A percentile compares a stretch with the other conserved stretches of the same genome.
These are phyloP conservation scores for Pseudovirgaria hyperparasitica DNA, from an alignment of 2,329 filamentous ascomycete genomes.

Conservation along the genomic window DNA sequence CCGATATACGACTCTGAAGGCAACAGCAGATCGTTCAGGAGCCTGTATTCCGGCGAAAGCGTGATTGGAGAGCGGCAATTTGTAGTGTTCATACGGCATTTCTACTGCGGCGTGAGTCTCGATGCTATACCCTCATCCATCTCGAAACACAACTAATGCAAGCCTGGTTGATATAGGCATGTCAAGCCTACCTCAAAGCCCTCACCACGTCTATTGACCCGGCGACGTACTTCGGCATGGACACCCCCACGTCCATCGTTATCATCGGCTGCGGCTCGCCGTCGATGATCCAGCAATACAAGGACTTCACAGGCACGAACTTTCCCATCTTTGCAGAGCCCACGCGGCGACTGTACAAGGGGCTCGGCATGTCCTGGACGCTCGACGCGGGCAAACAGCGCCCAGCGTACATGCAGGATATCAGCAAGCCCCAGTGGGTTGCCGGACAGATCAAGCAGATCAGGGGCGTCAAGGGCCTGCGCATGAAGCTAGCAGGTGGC, in stretches of 20 bases:
- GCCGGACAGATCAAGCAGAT: slow-evolving; percentile 15
- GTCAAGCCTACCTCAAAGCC: slow-evolving; percentile 53
- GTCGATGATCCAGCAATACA: slow-evolving; percentile 50
- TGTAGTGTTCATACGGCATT: slow-evolving; percentile 28
- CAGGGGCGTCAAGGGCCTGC: slow-evolving; percentile 31
- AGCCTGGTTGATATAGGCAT: slow-evolving; percentile 49
- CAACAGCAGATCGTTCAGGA: slow-evolving; percentile 48
- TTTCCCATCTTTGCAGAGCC: slow-evolving; percentile 61
- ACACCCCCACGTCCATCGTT: slow-evolving; percentile 43
- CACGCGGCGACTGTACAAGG: slow-evolving; percentile 46
- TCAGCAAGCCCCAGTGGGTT: slow-evolving; percentile 15
- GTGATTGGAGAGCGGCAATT: slow-evolving; percentile 24
- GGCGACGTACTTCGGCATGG: slow-evolving; percentile 27
- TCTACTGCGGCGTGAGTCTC: slow-evolving; percentile 25
- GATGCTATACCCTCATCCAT: background rate
- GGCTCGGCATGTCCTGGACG: slow-evolving; percentile 52
- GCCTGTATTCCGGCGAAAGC: slow-evolving; percentile 42
- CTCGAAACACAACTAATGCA: too few relatives aligned
- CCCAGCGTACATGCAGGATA: slow-evolving; percentile 46
- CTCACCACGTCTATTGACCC: slow-evolving; percentile 41
- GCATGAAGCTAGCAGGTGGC: slow-evolving; percentile 17
- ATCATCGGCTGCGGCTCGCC: slow-evolving; percentile 58
- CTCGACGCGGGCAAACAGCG: slow-evolving; percentile 38
- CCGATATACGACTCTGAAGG: slow-evolving; percentile 48
- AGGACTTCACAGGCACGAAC: slow-evolving; percentile 41